A percentile compares a stretch with the other conserved stretches of the same genome.
Conservation (phyloP, 2,329 filamentous ascomycete species). For the Hortaea werneckii region DNA sequence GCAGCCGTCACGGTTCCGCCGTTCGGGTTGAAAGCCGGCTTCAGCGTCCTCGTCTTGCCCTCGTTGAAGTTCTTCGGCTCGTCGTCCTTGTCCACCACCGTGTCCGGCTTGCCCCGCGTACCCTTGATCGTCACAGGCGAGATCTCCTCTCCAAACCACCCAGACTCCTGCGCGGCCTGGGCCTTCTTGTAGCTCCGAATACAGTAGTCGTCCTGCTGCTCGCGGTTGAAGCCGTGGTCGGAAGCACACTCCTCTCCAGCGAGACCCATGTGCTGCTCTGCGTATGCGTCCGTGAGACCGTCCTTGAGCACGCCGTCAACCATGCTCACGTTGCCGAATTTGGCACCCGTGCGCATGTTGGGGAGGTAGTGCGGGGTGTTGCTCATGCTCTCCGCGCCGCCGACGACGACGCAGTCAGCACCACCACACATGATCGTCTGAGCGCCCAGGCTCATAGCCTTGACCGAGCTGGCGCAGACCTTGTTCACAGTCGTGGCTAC, state of each 20-base stretch:
- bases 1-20: conserved; percentile 75
- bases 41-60: conserved; percentile 40
- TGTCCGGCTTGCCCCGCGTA: conserved; percentile 77
- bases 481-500: conserved; percentile 96
- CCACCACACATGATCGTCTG: conserved; percentile 97
- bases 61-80: conserved; percentile 79
- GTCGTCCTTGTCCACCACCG: conserved; percentile 76
- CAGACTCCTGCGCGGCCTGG: conserved; percentile 70
- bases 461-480: conserved; percentile 91
- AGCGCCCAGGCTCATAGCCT: conserved; percentile 86
- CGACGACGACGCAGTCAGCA: conserved; percentile 84
- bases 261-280: conserved; percentile 94
- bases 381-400: conserved; percentile 96
- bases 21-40: conserved; percentile 69
- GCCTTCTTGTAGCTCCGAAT: conserved; percentile 93
- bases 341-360: conserved; percentile 73
- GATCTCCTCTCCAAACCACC: conserved; percentile 77
- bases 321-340: conserved; percentile 84
- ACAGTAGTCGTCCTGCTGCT: conserved; percentile 89
- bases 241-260: conserved; percentile 82
- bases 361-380: conserved; percentile 95
- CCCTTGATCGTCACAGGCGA: conserved; percentile 78
- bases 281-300: conserved; percentile 87
- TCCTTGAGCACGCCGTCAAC: conserved; percentile 91
- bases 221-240: conserved; percentile 71